These are phyloP conservation scores for Capniomyces stellatus DNA, from an alignment of 371 early-diverging fungal species.

Conservation along the genomic window DNA sequence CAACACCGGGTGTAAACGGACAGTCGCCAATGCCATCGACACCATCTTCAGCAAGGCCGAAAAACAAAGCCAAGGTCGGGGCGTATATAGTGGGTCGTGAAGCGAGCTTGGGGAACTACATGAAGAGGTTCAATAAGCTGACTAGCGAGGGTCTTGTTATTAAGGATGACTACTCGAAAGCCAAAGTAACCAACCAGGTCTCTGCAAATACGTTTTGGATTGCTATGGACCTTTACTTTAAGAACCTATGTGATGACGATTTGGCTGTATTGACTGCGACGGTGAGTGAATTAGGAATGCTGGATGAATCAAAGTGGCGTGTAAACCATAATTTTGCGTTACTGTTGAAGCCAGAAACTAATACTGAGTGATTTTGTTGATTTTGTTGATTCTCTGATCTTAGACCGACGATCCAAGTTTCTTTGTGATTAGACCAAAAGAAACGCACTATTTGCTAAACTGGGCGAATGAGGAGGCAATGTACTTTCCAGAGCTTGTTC, in stretches of 20 bases:
- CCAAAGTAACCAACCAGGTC: constrained; percentile 57
- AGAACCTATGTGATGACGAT: constrained; percentile 61
- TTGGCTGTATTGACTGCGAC: constrained; percentile 9
- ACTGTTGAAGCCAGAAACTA: too few species aligned
- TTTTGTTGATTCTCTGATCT: too few species aligned
- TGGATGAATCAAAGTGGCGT: too few species aligned
- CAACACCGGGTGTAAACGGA: not conserved
- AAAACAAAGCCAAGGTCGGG: not conserved
- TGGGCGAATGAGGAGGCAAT: constrained; percentile 70
- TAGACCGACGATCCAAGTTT: constrained; percentile 18
- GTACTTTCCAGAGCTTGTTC: constrained; percentile 30
- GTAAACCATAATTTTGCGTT: too few species aligned
- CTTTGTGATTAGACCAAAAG: constrained; percentile 53
- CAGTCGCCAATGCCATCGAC: not conserved
- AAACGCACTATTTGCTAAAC: constrained; percentile 48
- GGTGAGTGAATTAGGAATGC: not conserved
- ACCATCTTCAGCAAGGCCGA: not conserved
- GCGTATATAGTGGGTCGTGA: not conserved
- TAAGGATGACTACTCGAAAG: constrained; percentile 42
- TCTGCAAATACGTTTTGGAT: constrained; percentile 62
- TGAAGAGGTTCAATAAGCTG: too few species aligned
- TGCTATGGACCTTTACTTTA: constrained; percentile 67
- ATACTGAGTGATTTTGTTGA: too few species aligned
- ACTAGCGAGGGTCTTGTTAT: too few species aligned
- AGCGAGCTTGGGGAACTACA: too few species aligned